A percentile compares a stretch with the other conserved stretches of the same genome.
Conservation (phyloP, 2,329 filamentous ascomycete genomes). For the Metarhizium anisopliae region DNA sequence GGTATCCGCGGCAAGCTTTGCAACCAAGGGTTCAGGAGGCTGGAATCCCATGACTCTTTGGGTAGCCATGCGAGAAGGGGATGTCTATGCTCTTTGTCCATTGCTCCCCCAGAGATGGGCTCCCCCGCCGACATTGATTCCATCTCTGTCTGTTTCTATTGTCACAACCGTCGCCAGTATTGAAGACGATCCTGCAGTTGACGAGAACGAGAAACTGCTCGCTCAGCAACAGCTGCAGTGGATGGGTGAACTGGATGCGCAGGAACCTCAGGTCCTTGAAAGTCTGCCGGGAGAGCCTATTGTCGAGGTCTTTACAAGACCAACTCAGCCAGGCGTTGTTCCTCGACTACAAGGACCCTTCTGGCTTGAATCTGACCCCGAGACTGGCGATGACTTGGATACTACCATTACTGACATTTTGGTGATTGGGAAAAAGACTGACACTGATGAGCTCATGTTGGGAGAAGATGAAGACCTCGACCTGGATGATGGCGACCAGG, state of each 20-base stretch:
- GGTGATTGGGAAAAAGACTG: constrained; percentile 53
- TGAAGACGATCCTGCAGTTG: constrained; percentile 48
- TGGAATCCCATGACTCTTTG: constrained; percentile 97
- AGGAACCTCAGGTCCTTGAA: constrained; percentile 50
- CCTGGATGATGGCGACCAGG: constrained; percentile 44
- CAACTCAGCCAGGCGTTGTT: constrained; percentile 46
- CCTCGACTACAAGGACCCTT: constrained; percentile 57
- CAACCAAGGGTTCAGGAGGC: constrained; percentile 56
- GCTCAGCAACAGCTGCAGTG: constrained; percentile 57
- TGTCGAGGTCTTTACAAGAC: constrained; percentile 48
- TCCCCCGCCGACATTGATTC: constrained; percentile 64
- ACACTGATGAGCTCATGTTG: constrained; percentile 50
- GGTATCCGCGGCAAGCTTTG: constrained; percentile 80
- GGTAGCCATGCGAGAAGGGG: constrained; percentile 90
- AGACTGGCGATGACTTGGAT: constrained; percentile 48
- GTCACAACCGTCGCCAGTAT: constrained; percentile 61
- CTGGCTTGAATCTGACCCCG: constrained; percentile 44
- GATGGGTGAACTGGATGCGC: constrained; percentile 57
- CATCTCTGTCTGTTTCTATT: constrained; percentile 74
- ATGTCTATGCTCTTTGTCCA: constrained; percentile 88
- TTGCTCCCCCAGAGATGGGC: constrained; percentile 83
- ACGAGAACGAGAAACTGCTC: constrained; percentile 44
- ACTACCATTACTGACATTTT: constrained; percentile 51
- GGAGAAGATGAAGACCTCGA: constrained; percentile 57
- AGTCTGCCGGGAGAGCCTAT: constrained; percentile 36